phyloP scores from a whole-genome alignment of 495 filamentous ascomycete species.

The Aspergillus kassunensis region DNA sequence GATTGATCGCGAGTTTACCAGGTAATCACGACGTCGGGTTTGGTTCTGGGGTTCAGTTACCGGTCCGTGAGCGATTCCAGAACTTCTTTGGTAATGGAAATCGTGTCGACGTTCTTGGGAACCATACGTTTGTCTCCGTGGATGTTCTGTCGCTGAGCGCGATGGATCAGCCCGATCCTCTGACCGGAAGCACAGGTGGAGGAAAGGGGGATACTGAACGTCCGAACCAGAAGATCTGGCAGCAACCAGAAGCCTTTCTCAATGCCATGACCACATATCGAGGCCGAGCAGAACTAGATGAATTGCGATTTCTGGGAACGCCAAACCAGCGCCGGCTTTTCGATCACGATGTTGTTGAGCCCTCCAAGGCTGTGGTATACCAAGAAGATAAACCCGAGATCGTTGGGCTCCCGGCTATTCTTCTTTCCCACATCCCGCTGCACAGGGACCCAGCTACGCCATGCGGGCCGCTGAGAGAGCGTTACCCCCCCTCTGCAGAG shows the following conservation, averaged over 20 bases:
- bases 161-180: slow-evolving; percentile 48
- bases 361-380: slow-evolving; percentile 23
- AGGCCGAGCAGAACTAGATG: slow-evolving; percentile 37
- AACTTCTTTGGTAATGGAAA: slow-evolving; percentile 88
- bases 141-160: slow-evolving; percentile 86
- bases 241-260: slow-evolving; percentile 73
- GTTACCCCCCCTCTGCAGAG: slow-evolving; percentile 63
- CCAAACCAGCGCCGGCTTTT: slow-evolving; percentile 45
- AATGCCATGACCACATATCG: slow-evolving; percentile 50
- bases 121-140: slow-evolving; percentile 91
- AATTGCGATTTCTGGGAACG: slow-evolving; percentile 36
- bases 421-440: slow-evolving; percentile 88
- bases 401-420: slow-evolving; percentile 68
- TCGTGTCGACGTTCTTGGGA: slow-evolving; percentile 82
- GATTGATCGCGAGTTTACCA: slow-evolving; percentile 75
- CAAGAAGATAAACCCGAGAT: slow-evolving; percentile 21
- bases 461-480: slow-evolving; percentile 87
- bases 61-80: slow-evolving; percentile 77
- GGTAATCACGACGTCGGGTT: slow-evolving; percentile 99
- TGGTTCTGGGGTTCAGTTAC: slow-evolving; percentile 71
- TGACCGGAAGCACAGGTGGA: slow-evolving; percentile 40
- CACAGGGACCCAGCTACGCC: slow-evolving; percentile 76
- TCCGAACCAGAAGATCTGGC: slow-evolving; percentile 60
- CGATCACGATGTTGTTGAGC: slow-evolving; percentile 41
- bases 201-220: slow-evolving; percentile 34